Conservation (phyloP, 148 eudicot species). For the Spergularia marina region DNA sequence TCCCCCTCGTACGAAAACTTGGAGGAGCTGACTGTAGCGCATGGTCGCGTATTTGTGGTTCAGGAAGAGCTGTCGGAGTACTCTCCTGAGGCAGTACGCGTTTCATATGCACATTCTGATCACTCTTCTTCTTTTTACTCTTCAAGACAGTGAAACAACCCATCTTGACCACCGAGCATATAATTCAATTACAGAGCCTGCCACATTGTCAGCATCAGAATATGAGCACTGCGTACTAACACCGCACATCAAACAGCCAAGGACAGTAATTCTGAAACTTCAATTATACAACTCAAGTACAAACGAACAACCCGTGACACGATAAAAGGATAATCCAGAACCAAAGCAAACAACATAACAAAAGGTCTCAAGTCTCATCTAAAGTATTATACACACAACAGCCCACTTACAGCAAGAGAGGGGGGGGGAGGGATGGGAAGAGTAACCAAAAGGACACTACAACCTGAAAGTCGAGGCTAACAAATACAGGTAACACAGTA, state of each 20-base stretch:
- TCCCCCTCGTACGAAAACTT: constrained; percentile 63
- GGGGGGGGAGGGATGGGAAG: background rate
- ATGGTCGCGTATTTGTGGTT: constrained; percentile 49
- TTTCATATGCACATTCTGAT: constrained; percentile 44
- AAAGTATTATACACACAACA: background rate
- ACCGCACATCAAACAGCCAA: background rate
- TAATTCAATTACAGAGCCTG: constrained; percentile 29
- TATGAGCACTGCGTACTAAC: constrained; percentile 4
- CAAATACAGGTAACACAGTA: no score
- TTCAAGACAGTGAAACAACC: constrained; percentile 80
- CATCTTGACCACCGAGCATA: constrained; percentile 49
- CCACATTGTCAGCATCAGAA: background rate
- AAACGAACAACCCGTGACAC: background rate
- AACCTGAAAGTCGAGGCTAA: background rate
- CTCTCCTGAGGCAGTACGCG: constrained; percentile 66
- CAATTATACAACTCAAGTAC: background rate
- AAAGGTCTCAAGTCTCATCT: background rate
- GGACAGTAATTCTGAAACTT: background rate
- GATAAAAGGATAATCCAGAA: background rate
- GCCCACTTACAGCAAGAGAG: background rate
- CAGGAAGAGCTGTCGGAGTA: constrained; percentile 69
- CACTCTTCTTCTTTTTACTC: constrained; percentile 75
- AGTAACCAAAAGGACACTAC: background rate
- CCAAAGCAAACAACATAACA: background rate
- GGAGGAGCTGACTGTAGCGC: constrained; percentile 85